Percentiles rank a stretch among this genome's conserved stretches.
Evolutionary conservation across 306 rosid species (phyloP).

Genomic region (Luffa aegyptiaca): DNA sequence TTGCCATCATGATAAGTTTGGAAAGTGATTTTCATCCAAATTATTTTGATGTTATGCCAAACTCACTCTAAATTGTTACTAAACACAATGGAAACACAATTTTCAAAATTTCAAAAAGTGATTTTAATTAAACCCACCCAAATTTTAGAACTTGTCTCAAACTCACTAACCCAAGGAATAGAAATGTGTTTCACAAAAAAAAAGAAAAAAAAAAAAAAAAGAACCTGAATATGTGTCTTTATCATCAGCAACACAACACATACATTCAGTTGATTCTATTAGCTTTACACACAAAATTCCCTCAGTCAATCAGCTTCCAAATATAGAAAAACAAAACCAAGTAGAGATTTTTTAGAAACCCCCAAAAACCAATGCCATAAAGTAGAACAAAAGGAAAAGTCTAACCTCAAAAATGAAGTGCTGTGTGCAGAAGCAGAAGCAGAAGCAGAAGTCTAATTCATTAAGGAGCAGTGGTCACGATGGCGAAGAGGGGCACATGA

Average conservation of each 20-base stretch:
- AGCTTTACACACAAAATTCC: background rate
- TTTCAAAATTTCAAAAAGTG: too few species aligned
- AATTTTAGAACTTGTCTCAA: too few species aligned
- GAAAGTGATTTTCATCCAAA: too few species aligned
- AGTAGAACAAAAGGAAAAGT: background rate
- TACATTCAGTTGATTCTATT: background rate
- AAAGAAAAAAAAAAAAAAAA: background rate
- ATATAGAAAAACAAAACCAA: background rate
- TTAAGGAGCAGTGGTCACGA: conserved; percentile 65
- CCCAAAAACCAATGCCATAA: background rate
- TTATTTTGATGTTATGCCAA: too few species aligned
- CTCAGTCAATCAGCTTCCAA: background rate
- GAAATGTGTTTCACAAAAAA: too few species aligned
- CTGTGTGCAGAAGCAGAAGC: background rate
- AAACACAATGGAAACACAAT: too few species aligned
- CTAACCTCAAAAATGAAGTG: background rate
- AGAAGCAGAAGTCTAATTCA: background rate
- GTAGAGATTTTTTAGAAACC: background rate
- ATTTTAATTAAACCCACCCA: background rate
- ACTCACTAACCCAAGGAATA: background rate
- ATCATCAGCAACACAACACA: background rate
- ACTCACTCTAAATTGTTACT: background rate
- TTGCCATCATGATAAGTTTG: too few species aligned
- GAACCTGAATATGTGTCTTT: background rate
- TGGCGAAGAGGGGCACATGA: conserved; percentile 99